These are phyloP conservation scores for Plectosphaerella sp. DNA, from an alignment of 2,329 filamentous ascomycete genomes.

Conservation along the genomic window DNA sequence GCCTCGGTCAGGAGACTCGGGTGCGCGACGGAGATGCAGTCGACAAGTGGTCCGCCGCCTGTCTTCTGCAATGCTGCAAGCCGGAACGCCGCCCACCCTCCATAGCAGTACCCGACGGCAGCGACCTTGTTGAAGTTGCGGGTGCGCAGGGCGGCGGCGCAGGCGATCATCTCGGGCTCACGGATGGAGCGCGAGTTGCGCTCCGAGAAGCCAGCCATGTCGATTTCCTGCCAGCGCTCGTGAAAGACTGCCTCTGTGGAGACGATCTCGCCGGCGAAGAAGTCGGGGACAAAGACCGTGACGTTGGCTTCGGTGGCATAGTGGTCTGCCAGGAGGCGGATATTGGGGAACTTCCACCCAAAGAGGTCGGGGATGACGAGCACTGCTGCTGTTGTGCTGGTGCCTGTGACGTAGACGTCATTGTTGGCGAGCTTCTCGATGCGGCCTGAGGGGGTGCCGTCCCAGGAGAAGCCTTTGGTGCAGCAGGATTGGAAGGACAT, in stretches of 20 bases:
- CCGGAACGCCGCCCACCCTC: conserved; percentile 45
- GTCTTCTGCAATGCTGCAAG: conserved; percentile 30
- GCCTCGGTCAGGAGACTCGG: conserved; percentile 34
- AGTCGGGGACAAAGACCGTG: conserved; percentile 37
- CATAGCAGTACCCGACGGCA: conserved; percentile 45
- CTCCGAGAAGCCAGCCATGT: conserved; percentile 29
- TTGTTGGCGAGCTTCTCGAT: conserved; percentile 24
- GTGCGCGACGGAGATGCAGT: conserved; percentile 39
- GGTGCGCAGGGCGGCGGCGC: conserved; percentile 27
- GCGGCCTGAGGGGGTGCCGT: conserved; percentile 28
- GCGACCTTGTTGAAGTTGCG: conserved; percentile 29
- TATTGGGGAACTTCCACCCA: conserved; percentile 39
- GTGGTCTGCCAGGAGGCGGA: conserved; percentile 39
- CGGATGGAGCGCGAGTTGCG: conserved; percentile 31
- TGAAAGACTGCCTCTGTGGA: conserved; percentile 19
- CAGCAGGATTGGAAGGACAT: conserved; percentile 20
- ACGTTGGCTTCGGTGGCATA: conserved; percentile 37
- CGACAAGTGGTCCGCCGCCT: conserved; percentile 31
- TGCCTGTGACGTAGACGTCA: conserved; percentile 30
- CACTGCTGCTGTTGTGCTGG: conserved; percentile 26
- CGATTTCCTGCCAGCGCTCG: conserved; percentile 25
- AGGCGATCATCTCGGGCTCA: conserved; percentile 33
- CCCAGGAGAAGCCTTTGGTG: conserved; percentile 33
- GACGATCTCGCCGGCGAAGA: conserved; percentile 29
- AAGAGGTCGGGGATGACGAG: conserved; percentile 33